Evolutionary conservation across 2,329 filamentous ascomycete genomes (phyloP).

Genomic region (Cercospora sp.): DNA sequence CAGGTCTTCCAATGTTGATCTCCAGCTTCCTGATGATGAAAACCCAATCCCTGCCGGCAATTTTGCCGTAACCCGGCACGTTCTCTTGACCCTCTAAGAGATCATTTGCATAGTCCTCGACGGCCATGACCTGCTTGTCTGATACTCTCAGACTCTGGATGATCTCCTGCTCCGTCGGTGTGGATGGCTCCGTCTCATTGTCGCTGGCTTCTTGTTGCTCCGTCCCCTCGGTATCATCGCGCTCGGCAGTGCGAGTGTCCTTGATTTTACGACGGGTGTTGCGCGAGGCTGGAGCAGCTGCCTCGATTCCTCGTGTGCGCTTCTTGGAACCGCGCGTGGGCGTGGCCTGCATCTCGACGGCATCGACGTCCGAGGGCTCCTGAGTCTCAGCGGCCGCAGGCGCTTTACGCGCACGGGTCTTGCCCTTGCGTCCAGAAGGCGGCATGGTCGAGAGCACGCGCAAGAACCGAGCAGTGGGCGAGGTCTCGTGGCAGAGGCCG

Average conservation of each 20-base stretch:
- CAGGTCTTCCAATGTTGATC: conserved; percentile 72
- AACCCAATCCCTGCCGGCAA: conserved; percentile 79
- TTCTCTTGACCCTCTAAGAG: conserved; percentile 49
- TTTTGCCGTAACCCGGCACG: conserved; percentile 72
- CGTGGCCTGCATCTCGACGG: conserved; percentile 51
- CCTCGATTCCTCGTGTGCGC: conserved; percentile 40
- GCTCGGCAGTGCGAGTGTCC: conserved; percentile 35
- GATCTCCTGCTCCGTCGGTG: conserved; percentile 47
- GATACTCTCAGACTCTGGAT: conserved; percentile 48
- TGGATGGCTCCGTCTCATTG: conserved; percentile 41
- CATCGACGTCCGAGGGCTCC: conserved; percentile 44
- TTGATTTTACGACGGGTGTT: conserved; percentile 40
- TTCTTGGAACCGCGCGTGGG: conserved; percentile 52
- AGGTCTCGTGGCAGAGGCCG: background rate
- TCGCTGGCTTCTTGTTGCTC: conserved; percentile 43
- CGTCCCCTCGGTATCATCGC: conserved; percentile 43
- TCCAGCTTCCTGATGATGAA: conserved; percentile 77
- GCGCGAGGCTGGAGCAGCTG: conserved; percentile 31
- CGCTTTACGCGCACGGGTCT: conserved; percentile 37
- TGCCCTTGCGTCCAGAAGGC: conserved; percentile 38
- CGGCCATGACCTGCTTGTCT: conserved; percentile 56
- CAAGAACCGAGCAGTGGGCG: background rate
- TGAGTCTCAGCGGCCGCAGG: conserved; percentile 32
- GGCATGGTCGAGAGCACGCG: conserved; percentile 31
- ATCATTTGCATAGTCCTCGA: conserved; percentile 58